These are phyloP conservation scores for Lepiota brunneoincarnata DNA, from an alignment of 768 basidiomycete genomes.

Conservation along the genomic window DNA sequence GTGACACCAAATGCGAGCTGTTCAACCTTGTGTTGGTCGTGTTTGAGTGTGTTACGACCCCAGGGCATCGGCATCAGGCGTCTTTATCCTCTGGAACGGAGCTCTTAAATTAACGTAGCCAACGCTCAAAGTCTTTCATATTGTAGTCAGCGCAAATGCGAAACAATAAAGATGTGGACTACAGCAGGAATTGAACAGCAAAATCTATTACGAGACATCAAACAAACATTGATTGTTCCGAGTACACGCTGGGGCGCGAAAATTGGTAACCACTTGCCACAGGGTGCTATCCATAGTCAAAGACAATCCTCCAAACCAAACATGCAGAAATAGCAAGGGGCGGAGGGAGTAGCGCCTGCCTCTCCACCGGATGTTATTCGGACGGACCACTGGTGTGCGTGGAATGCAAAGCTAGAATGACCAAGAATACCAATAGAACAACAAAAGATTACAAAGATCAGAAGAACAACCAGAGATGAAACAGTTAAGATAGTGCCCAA, in stretches of 20 bases:
- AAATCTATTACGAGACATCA: constrained; percentile 10
- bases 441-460: constrained; percentile 13
- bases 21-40: no score
- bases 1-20: no score
- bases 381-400: not conserved
- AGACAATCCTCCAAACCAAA: constrained; percentile 7
- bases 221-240: constrained; percentile 11
- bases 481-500: constrained; percentile 12
- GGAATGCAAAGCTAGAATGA: constrained; percentile 10
- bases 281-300: constrained; percentile 9
- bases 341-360: constrained; percentile 5
- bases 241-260: constrained; percentile 7
- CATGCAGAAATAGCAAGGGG: constrained; percentile 9
- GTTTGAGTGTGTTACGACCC: no score
- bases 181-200: not conserved
- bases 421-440: constrained; percentile 11
- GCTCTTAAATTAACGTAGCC: no score
- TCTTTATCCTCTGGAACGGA: no score
- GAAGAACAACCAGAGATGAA: constrained; percentile 14
- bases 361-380: constrained; percentile 5
- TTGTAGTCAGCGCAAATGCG: not conserved
- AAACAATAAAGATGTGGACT: no score
- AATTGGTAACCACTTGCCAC: constrained; percentile 10
- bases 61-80: no score
- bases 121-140: not conserved